Evolutionary conservation across 2,329 filamentous ascomycete species (phyloP).

Genomic region (Graphiopsis chlorocephala): DNA sequence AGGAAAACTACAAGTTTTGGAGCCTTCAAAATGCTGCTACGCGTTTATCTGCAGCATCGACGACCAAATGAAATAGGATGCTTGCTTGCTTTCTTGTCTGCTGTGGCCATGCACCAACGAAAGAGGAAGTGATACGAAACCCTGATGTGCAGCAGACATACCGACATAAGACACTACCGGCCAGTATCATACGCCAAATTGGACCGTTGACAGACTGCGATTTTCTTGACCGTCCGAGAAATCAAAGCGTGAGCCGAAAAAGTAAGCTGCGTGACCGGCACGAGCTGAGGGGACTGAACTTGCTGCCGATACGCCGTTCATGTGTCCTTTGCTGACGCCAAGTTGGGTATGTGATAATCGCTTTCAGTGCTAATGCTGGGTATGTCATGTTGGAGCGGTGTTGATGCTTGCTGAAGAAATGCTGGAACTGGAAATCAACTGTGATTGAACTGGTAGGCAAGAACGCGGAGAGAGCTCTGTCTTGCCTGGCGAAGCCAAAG

Average conservation of each 20-base stretch:
- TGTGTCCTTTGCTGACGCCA: background rate
- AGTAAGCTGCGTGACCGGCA: background rate
- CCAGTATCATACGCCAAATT: background rate
- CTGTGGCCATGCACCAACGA: background rate
- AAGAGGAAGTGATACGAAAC: background rate
- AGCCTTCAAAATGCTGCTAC: background rate
- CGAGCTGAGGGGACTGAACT: background rate
- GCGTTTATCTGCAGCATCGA: background rate
- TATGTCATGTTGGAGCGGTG: background rate
- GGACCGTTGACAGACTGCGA: background rate
- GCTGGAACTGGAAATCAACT: background rate
- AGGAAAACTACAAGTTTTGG: too few relatives aligned
- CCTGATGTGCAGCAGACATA: background rate
- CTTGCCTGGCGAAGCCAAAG: too few relatives aligned
- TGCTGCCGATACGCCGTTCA: background rate
- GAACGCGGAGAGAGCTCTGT: background rate
- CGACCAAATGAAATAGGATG: background rate
- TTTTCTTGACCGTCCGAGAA: background rate
- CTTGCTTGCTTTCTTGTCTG: background rate
- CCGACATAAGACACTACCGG: background rate
- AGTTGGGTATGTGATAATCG: background rate
- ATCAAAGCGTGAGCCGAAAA: background rate
- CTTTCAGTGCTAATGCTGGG: background rate
- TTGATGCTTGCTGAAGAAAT: background rate
- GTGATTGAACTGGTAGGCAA: background rate